A percentile compares a stretch with the other conserved stretches of the same genome.
These are phyloP conservation scores for Heliosperma pusillum DNA, from an alignment of 148 eudicot genomes.

Conservation along the genomic window DNA sequence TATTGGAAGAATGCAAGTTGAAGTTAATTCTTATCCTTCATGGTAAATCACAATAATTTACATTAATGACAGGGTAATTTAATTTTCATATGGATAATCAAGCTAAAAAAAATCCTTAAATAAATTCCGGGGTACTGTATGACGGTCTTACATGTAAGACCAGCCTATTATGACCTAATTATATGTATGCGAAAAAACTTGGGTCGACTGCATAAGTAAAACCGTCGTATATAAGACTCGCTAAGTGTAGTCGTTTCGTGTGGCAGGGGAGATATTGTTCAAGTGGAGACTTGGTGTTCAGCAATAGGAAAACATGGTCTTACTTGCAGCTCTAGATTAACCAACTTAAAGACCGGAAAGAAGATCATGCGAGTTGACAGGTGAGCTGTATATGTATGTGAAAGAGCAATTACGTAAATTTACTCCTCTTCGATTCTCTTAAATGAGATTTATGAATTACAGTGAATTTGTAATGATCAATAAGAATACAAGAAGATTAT, in stretches of 20 bases:
- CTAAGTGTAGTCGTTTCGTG: too few relatives aligned
- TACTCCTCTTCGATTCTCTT: neutral
- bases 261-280: slow-evolving; percentile 61
- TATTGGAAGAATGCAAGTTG: slow-evolving; percentile 70
- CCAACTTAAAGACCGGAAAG: slow-evolving; percentile 40
- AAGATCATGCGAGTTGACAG: slow-evolving; percentile 59
- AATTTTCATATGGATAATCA: too few relatives aligned
- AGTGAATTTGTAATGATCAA: slow-evolving; percentile 80
- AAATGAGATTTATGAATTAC: slow-evolving; percentile 6
- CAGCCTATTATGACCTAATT: too few relatives aligned
- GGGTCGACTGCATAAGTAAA: too few relatives aligned
- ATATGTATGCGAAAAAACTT: too few relatives aligned
- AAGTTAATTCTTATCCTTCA: slow-evolving; percentile 65
- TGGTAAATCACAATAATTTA: slow-evolving; percentile 41
- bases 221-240: too few relatives aligned
- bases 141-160: too few relatives aligned
- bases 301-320: slow-evolving; percentile 61
- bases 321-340: slow-evolving; percentile 50
- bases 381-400: slow-evolving; percentile 25
- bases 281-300: slow-evolving; percentile 70
- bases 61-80: neutral
- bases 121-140: too few relatives aligned
- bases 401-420: neutral
- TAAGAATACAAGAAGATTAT: slow-evolving; percentile 62
- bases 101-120: too few relatives aligned